Base-by-base conservation (phyloP, 805 yeast genomes). In the Kodamaea leandrae region DNA sequence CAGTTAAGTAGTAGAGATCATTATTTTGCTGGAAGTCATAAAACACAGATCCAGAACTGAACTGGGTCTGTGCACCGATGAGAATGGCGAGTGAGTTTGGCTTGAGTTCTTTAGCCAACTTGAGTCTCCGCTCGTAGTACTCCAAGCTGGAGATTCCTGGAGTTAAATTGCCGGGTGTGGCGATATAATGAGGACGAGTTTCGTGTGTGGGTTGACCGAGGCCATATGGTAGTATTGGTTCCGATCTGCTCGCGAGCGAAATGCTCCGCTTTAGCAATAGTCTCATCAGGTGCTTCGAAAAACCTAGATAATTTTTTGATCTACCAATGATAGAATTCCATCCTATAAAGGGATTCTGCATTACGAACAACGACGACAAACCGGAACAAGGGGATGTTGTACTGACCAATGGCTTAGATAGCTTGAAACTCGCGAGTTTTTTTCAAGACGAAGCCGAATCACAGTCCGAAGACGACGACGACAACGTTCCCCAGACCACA, bases 21-120 rank as follows among this genome's bases (percentile, higher is more conserved):
- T 86, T 91, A 57, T 90, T 84, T 64, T 93, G 99, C 56, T 91
- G 95, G 57, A 93, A 93, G 27, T 85, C 84, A 57, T 90, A 82
- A 54, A 93, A 93, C 1, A 91, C 98, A 7, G 91, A 78, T 0
- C 96, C 96, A 0, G 96, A 82, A 7, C 96, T 86, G 61, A 71
- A 88, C 57, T 86, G 86, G 7, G 83, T 69, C 27, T 75, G 70
- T 53, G 76, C 76, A 1, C 97, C 95, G 1, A 83, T 79, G 6
- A 90, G 60, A 16, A 93, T 78, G 0, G 91, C 90, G 19, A 85
- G 63, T 4, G 91, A 80, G 16, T 74, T 71, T 6, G 74, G 68
- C 1, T 88, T 83, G 53, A 93, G 58, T 24, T 66, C 57, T 21
- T 65, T 64, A 0, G 85, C 76, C 2, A 93, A 63, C n/a, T 63